Conservation (phyloP, 805 yeast genomes). For the Suhomyces tanzawaensis region DNA sequence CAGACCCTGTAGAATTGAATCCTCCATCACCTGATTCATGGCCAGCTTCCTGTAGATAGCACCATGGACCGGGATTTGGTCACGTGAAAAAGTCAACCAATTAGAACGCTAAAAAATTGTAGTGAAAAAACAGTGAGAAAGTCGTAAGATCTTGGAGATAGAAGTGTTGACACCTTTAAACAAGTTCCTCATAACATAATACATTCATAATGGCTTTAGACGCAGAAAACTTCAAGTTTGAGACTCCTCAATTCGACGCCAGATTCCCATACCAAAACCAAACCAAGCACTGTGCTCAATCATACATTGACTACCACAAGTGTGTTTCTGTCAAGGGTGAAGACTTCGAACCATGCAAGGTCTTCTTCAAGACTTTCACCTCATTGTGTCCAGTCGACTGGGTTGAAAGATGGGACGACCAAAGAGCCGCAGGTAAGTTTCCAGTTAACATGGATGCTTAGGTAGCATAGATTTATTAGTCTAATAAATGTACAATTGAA, state of each 20-base stretch:
- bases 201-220: conserved; percentile 21
- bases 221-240: conserved; percentile 29
- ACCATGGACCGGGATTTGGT: neutral
- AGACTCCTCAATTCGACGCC: conserved; percentile 67
- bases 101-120: conserved; percentile 7
- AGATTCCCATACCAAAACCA: conserved; percentile 98
- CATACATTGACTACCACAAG: conserved; percentile 96
- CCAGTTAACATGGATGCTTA: conserved; percentile 34
- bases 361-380: conserved; percentile 86
- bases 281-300: conserved; percentile 97
- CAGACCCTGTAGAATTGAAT: neutral
- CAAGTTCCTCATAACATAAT: conserved; percentile 2
- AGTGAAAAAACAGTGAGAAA: conserved; percentile 8
- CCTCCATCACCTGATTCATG: neutral
- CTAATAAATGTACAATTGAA: neutral
- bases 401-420: conserved; percentile 87
- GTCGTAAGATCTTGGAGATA: conserved; percentile 12
- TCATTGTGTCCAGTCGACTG: conserved; percentile 83
- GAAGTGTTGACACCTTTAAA: neutral
- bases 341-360: conserved; percentile 96
- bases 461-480: neutral
- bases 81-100: conserved; percentile 8
- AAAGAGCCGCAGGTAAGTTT: conserved; percentile 58
- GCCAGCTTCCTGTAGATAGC: neutral
- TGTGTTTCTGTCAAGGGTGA: conserved; percentile 97